Evolutionary conservation across 1,139 yeast species (phyloP).

Genomic region (Barnettozyma hawaiiensis): DNA sequence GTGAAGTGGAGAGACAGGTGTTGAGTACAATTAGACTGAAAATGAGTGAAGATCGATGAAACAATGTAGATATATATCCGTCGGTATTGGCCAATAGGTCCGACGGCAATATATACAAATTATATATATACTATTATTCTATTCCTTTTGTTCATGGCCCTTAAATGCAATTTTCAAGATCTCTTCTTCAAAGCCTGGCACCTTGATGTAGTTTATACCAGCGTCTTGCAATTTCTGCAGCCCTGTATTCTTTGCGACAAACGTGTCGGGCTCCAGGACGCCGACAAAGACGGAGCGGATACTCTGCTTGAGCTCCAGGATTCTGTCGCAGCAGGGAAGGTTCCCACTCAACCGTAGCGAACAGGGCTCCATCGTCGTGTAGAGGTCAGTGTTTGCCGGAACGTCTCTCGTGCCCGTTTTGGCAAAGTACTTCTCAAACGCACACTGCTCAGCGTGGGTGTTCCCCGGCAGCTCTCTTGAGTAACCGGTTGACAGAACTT

Average conservation of each 20-base stretch:
- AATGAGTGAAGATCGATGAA: conserved; percentile 4
- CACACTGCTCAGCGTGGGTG: conserved; percentile 98
- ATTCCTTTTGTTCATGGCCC: conserved; percentile 44
- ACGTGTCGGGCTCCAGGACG: conserved; percentile 83
- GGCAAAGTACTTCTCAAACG: conserved; percentile 65
- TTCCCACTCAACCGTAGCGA: conserved; percentile 86
- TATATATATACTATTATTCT: too few relatives aligned
- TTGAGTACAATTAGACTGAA: conserved; percentile 7
- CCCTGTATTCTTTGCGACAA: conserved; percentile 75
- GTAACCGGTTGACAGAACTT: conserved; percentile 71
- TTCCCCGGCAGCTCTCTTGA: conserved; percentile 92
- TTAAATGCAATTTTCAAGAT: conserved; percentile 67
- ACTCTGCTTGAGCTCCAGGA: conserved; percentile 36
- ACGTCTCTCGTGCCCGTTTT: conserved; percentile 38
- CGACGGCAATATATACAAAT: too few relatives aligned
- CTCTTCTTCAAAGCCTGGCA: conserved; percentile 79
- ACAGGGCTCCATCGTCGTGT: conserved; percentile 98
- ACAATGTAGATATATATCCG: too few relatives aligned
- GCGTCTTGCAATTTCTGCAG: conserved; percentile 43
- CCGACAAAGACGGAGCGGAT: conserved; percentile 86
- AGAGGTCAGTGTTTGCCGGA: conserved; percentile 76
- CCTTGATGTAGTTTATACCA: conserved; percentile 68
- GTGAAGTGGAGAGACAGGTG: conserved; percentile 4
- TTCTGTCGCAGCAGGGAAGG: conserved; percentile 79
- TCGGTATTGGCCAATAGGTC: too few relatives aligned